Evolutionary conservation across 78 protist species (phyloP).

Genomic region (Dictyostelium intermedium): DNA sequence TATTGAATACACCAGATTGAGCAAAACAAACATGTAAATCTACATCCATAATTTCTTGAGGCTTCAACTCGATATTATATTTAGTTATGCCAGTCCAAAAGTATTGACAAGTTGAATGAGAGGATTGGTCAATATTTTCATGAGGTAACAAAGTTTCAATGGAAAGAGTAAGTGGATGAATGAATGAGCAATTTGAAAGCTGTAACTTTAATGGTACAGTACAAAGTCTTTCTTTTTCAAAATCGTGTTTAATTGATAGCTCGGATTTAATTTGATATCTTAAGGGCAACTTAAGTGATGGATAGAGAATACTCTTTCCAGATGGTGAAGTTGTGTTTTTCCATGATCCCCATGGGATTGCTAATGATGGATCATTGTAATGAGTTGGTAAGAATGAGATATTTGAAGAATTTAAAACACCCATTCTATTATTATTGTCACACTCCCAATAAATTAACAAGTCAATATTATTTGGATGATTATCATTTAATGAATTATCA

Average conservation of each 20-base stretch:
- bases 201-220: conserved; percentile 47
- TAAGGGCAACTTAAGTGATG: conserved; percentile 43
- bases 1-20: conserved; percentile 42
- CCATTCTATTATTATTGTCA: conserved; percentile 32
- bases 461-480: conserved; percentile 67
- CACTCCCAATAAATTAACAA: conserved; percentile 57
- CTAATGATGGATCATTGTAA: conserved; percentile 19
- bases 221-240: conserved; percentile 8
- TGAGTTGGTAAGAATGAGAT: conserved; percentile 73
- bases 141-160: conserved; percentile 53
- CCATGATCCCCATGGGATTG: conserved; percentile 74
- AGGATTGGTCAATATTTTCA: conserved; percentile 13
- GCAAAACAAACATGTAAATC: conserved; percentile 25
- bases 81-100: conserved; percentile 72
- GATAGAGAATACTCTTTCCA: conserved; percentile 45
- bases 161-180: background rate
- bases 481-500: background rate
- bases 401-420: conserved; percentile 47
- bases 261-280: conserved; percentile 33
- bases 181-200: conserved; percentile 50
- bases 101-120: conserved; percentile 45
- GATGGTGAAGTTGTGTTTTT: conserved; percentile 58
- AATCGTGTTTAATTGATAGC: background rate
- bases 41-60: conserved; percentile 21
- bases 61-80: conserved; percentile 23